These are phyloP conservation scores for Dothideomycetidae sp. DNA, from an alignment of 2,329 filamentous ascomycete genomes.

Conservation along the genomic window DNA sequence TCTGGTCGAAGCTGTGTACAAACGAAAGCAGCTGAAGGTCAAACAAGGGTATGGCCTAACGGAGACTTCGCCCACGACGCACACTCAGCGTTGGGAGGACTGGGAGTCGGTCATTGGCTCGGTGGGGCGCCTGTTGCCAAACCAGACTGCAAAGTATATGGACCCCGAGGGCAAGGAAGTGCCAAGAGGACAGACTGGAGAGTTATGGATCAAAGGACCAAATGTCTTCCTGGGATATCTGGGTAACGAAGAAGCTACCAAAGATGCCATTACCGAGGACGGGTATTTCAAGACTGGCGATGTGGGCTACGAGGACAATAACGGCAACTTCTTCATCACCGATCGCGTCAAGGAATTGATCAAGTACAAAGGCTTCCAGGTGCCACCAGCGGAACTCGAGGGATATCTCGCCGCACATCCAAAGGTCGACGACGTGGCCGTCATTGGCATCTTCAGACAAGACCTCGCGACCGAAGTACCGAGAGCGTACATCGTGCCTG, in stretches of 20 bases:
- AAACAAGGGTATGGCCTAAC: conserved; percentile 90
- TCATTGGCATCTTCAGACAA: conserved; percentile 32
- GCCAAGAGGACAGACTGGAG: conserved; percentile 42
- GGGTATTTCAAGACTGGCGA: conserved; percentile 89
- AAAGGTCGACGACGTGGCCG: conserved; percentile 30
- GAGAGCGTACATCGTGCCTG: conserved; percentile 31
- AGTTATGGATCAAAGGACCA: conserved; percentile 58
- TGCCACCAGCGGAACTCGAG: conserved; percentile 35
- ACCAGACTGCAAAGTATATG: conserved; percentile 71
- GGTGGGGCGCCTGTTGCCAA: conserved; percentile 63
- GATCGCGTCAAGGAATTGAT: conserved; percentile 64
- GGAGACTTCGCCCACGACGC: conserved; percentile 70
- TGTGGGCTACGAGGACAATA: conserved; percentile 60
- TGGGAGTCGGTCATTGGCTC: conserved; percentile 67
- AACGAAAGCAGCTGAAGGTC: conserved; percentile 59
- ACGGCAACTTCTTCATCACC: conserved; percentile 79
- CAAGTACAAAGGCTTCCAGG: conserved; percentile 47
- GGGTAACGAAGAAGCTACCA: conserved; percentile 57
- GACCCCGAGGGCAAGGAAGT: conserved; percentile 46
- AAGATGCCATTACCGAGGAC: conserved; percentile 56
- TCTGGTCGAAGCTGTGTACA: conserved; percentile 61
- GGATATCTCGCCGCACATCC: conserved; percentile 30
- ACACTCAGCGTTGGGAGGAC: conserved; percentile 54
- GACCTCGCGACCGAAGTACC: conserved; percentile 34
- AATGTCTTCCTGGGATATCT: conserved; percentile 70